A percentile compares a stretch with the other conserved stretches of the same genome.
phyloP scores from a whole-genome alignment of 1,284 basidiomycete genomes.

The Sphaerobolus stellatus region DNA sequence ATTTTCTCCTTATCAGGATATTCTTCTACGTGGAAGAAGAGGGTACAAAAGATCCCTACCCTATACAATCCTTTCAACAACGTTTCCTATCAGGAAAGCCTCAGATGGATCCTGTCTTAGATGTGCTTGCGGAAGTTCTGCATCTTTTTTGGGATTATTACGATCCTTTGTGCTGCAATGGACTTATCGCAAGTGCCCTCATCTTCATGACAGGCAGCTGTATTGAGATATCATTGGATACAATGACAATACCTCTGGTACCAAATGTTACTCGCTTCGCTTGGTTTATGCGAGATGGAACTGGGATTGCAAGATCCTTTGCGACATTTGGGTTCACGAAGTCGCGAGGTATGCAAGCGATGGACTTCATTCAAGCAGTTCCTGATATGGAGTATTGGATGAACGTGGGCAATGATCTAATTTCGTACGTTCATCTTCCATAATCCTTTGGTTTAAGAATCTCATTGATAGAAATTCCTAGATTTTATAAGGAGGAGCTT shows the following conservation, averaged over 20 bases:
- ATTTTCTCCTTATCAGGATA: background rate
- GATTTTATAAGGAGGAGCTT: slow-evolving; percentile 12
- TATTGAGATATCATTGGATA: background rate
- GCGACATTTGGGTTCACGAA: background rate
- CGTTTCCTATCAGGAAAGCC: slow-evolving; percentile 2
- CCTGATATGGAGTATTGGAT: slow-evolving; percentile 5
- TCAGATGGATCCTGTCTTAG: slow-evolving; percentile 2
- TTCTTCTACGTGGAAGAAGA: slow-evolving; percentile 4
- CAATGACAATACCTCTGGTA: background rate
- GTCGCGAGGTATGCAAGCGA: background rate
- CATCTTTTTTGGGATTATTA: slow-evolving; percentile 1
- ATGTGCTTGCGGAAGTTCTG: background rate
- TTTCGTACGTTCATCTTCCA: slow-evolving; percentile 5
- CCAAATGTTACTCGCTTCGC: background rate
- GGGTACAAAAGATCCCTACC: background rate
- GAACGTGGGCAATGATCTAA: background rate
- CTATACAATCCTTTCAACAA: background rate
- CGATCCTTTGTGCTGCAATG: background rate
- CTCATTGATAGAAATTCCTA: background rate
- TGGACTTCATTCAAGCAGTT: slow-evolving; percentile 1
- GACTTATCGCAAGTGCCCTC: background rate
- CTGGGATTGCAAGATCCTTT: background rate
- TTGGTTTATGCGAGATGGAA: background rate
- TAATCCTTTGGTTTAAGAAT: background rate
- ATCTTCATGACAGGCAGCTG: background rate